phyloP scores from a whole-genome alignment of 208 protist genomes.

The Trypanosoma mega region DNA sequence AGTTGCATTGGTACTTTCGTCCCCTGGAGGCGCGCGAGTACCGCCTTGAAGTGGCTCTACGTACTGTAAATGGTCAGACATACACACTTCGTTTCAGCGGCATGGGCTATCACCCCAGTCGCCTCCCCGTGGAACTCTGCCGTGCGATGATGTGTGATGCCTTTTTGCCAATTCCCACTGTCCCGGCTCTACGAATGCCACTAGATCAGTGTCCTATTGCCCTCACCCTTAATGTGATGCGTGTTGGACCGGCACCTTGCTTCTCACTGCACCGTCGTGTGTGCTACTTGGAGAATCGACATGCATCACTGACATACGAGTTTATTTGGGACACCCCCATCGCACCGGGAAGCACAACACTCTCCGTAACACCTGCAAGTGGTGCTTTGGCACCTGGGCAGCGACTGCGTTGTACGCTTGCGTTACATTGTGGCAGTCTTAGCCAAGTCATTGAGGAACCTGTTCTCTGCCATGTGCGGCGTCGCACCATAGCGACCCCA shows the following conservation, averaged over 20 bases:
- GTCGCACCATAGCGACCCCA: constrained; percentile 27
- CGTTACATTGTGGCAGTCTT: constrained; percentile 74
- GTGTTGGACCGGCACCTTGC: constrained; percentile 68
- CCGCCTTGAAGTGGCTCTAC: constrained; percentile 59
- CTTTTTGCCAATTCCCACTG: constrained; percentile 55
- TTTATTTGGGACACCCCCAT: constrained; percentile 59
- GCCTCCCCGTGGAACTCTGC: constrained; percentile 24
- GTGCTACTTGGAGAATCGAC: constrained; percentile 61
- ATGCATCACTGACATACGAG: constrained; percentile 46
- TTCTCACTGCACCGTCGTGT: constrained; percentile 80
- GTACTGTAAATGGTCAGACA: constrained; percentile 50
- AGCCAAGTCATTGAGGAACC: constrained; percentile 74
- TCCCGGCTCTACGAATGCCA: constrained; percentile 24
- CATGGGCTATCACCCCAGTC: constrained; percentile 78
- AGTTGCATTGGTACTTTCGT: constrained; percentile 87
- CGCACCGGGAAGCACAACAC: constrained; percentile 51
- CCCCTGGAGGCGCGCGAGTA: constrained; percentile 85
- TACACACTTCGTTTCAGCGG: constrained; percentile 73
- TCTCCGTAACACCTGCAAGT: constrained; percentile 39
- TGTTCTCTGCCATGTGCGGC: constrained; percentile 53
- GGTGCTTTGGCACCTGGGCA: constrained; percentile 60
- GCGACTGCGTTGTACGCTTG: constrained; percentile 40
- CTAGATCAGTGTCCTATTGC: constrained; percentile 36
- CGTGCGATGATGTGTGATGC: constrained; percentile 36
- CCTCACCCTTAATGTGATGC: constrained; percentile 72